A percentile compares a stretch with the other conserved stretches of the same genome.
Evolutionary conservation across 805 yeast species (phyloP).

Genomic region (Hanseniaspora opuntiae): DNA sequence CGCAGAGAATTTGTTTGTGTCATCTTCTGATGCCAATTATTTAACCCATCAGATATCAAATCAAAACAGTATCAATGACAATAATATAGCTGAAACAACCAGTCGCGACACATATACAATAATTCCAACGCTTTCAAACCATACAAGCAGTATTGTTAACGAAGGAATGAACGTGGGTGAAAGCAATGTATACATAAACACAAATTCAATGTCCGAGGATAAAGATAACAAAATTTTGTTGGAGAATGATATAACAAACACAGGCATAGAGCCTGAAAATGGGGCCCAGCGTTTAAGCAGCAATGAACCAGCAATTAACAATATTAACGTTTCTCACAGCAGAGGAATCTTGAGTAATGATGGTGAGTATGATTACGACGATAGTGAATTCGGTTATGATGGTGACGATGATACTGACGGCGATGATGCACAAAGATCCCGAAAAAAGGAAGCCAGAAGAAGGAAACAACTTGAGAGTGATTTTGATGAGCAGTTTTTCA

Average conservation of each 20-base stretch:
- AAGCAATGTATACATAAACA: neutral
- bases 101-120: neutral
- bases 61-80: neutral
- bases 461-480: constrained; percentile 11
- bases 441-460: constrained; percentile 14
- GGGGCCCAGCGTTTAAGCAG: neutral
- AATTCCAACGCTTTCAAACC: neutral
- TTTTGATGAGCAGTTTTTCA: constrained; percentile 10
- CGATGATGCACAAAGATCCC: constrained; percentile 19
- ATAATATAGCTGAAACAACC: no score
- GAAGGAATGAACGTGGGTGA: neutral
- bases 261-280: neutral
- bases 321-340: neutral
- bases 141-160: neutral
- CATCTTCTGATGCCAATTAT: neutral
- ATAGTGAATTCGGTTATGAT: constrained; percentile 10
- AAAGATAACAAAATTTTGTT: neutral
- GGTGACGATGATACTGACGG: constrained; percentile 18
- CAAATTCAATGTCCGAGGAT: neutral
- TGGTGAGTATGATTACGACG: constrained; percentile 11
- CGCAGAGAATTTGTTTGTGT: neutral
- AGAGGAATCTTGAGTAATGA: constrained; percentile 8
- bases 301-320: neutral
- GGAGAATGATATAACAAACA: neutral
- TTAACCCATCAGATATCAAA: no score